Conservation (phyloP, 345 rosid species). For the Balakata baccata region DNA sequence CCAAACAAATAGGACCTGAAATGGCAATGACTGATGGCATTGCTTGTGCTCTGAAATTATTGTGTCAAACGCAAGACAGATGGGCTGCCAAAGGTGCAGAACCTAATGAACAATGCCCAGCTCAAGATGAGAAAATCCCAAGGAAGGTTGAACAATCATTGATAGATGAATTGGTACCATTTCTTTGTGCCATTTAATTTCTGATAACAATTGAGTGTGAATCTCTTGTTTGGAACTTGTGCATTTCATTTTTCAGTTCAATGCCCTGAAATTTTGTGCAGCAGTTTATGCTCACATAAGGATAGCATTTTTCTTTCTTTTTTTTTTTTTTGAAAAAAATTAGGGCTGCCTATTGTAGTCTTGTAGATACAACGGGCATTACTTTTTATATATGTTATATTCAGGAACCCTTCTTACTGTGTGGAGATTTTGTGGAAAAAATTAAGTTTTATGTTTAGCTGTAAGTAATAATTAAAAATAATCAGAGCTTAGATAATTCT, state of each 20-base stretch:
- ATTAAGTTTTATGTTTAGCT: not conserved
- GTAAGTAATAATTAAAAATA: not conserved
- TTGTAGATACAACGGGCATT: not conserved
- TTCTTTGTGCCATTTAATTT: slow-evolving; percentile 14
- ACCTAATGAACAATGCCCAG: slow-evolving; percentile 44
- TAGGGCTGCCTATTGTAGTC: not conserved
- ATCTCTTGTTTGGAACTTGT: slow-evolving; percentile 9
- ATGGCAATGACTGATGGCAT: slow-evolving; percentile 24
- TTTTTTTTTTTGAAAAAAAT: no score
- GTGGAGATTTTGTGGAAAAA: not conserved
- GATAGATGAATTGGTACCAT: slow-evolving; percentile 14
- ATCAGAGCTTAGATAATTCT: not conserved
- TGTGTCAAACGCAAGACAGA: slow-evolving; percentile 29
- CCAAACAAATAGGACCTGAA: slow-evolving; percentile 33
- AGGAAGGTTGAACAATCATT: slow-evolving; percentile 24
- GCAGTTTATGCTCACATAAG: no score
- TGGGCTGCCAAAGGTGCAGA: slow-evolving; percentile 24
- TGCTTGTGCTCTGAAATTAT: slow-evolving; percentile 42
- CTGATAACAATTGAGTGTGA: slow-evolving; percentile 2
- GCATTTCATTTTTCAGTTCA: not conserved
- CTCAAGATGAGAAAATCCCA: slow-evolving; percentile 25
- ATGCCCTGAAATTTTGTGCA: slow-evolving; percentile 1
- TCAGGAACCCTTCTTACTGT: not conserved
- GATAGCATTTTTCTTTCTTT: no score
- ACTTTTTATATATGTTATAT: not conserved